Evolutionary conservation across 164 flowering plant species (phyloP).

Genomic region (Macadamia tetraphylla): DNA sequence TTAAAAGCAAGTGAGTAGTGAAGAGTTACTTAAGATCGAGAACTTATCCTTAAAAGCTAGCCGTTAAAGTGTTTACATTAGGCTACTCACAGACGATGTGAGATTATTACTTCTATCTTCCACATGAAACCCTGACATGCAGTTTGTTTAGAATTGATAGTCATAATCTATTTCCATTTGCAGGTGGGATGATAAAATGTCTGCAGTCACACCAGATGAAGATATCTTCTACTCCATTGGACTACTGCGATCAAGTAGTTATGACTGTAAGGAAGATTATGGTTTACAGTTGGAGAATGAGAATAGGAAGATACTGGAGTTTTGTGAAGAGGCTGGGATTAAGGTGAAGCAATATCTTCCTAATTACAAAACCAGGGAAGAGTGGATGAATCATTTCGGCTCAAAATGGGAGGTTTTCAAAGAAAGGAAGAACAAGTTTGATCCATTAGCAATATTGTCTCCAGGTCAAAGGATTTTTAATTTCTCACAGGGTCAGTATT

Average conservation of each 20-base stretch:
- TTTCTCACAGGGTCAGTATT: no score
- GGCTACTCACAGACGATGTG: no score
- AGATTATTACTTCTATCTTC: no score
- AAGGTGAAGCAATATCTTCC: slow-evolving; percentile 68
- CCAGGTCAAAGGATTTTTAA: slow-evolving; percentile 77
- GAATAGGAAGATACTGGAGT: slow-evolving; percentile 48
- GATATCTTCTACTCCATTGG: slow-evolving; percentile 73
- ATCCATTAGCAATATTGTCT: slow-evolving; percentile 66
- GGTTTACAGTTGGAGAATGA: slow-evolving; percentile 27
- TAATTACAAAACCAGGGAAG: slow-evolving; percentile 35
- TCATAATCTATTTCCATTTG: neutral
- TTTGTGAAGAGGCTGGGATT: slow-evolving; percentile 46
- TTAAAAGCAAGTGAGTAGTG: slow-evolving; percentile 46
- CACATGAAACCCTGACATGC: no score
- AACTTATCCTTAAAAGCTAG: no score
- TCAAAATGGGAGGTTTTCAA: slow-evolving; percentile 55
- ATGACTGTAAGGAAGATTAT: slow-evolving; percentile 27
- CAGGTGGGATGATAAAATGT: slow-evolving; percentile 82
- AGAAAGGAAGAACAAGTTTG: slow-evolving; percentile 54
- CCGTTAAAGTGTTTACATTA: no score
- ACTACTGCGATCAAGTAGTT: slow-evolving; percentile 47
- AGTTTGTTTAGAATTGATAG: no score
- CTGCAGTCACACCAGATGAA: slow-evolving; percentile 71
- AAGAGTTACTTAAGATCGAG: no score
- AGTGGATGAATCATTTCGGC: slow-evolving; percentile 77